These are phyloP conservation scores for Inga oerstediana DNA, from an alignment of 306 rosid genomes.

Conservation along the genomic window DNA sequence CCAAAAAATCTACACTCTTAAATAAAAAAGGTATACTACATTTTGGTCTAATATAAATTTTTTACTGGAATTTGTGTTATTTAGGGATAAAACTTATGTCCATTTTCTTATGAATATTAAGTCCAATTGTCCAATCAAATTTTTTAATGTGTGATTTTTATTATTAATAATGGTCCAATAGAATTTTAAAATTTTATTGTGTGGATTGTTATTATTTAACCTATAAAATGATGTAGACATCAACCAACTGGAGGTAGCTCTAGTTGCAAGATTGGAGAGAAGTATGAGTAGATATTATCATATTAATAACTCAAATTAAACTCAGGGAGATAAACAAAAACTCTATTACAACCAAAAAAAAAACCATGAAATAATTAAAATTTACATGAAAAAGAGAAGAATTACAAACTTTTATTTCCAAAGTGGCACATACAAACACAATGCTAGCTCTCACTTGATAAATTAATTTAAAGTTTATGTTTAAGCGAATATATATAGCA, in stretches of 20 bases:
- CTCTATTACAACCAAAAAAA: no score
- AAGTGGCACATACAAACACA: neutral
- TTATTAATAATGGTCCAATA: no score
- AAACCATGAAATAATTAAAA: no score
- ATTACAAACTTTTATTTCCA: neutral
- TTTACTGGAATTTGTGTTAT: neutral
- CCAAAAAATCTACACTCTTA: neutral
- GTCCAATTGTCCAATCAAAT: no score
- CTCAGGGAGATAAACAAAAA: no score
- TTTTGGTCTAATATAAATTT: neutral
- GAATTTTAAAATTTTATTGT: no score
- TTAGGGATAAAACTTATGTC: neutral
- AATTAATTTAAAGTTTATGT: neutral
- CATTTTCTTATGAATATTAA: no score
- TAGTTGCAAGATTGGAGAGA: neutral
- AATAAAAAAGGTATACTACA: neutral
- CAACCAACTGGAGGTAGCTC: neutral
- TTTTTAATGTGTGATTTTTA: no score
- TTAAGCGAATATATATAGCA: neutral
- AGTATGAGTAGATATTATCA: neutral
- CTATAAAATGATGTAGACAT: no score
- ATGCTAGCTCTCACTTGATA: neutral
- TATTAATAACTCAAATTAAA: no score
- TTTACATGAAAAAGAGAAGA: neutral
- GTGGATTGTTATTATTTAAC: no score